Evolutionary conservation across 2,329 filamentous ascomycete species (phyloP).

Genomic region (Daldinia eschscholtzii): DNA sequence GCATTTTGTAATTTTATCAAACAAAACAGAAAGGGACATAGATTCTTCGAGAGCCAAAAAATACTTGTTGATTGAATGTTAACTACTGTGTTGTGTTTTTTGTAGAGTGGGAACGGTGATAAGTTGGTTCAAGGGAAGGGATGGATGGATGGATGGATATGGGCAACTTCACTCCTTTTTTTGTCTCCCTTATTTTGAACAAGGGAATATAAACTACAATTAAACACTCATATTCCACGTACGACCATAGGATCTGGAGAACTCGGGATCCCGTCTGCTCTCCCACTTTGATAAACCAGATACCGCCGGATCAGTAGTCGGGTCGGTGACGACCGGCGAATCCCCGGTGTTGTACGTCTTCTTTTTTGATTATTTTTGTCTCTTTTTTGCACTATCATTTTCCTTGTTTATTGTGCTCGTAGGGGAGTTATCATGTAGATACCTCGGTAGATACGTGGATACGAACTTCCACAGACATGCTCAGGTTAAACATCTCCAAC

Average conservation of each 20-base stretch:
- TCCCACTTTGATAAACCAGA: neutral
- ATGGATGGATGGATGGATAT: neutral
- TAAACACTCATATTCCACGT: neutral
- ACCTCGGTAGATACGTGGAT: neutral
- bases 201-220: neutral
- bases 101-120: neutral
- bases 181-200: neutral
- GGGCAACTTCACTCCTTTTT: neutral
- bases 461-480: neutral
- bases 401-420: neutral
- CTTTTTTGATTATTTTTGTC: neutral
- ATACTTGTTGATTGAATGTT: neutral
- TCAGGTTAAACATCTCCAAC: neutral
- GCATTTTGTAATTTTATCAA: slow-evolving; percentile 7
- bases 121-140: neutral
- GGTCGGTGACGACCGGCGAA: slow-evolving; percentile 10
- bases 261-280: slow-evolving; percentile 6
- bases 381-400: neutral
- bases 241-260: slow-evolving; percentile 1
- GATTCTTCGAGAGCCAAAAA: neutral
- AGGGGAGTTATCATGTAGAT: neutral
- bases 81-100: neutral
- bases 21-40: neutral
- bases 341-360: slow-evolving; percentile 4
- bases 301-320: slow-evolving; percentile 1